A percentile compares a stretch with the other conserved stretches of the same genome.
These are phyloP conservation scores for Pichia nanzhaoensis DNA, from an alignment of 805 yeast genomes.

Conservation along the genomic window DNA sequence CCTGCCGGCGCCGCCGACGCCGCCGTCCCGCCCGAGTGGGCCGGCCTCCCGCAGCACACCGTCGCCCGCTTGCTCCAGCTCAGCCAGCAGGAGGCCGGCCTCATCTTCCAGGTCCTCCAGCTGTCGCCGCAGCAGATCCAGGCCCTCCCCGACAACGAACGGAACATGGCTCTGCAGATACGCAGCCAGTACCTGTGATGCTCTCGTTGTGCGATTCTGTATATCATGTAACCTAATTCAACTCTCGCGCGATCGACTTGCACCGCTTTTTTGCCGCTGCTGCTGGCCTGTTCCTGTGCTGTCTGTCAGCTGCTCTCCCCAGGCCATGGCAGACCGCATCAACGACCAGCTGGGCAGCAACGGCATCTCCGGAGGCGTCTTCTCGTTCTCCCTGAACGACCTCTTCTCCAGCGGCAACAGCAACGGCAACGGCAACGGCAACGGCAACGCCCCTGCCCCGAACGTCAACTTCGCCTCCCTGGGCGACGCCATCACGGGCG, in stretches of 20 bases:
- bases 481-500: conserved; percentile 2
- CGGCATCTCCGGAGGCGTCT: conserved; percentile 2
- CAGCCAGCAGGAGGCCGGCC: conserved; percentile 51
- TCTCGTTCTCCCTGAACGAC: conserved; percentile 3
- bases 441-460: too few relatives aligned
- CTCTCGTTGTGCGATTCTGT: too few relatives aligned
- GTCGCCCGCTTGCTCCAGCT: conserved; percentile 44
- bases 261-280: too few relatives aligned
- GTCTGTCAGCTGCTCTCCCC: background rate
- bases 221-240: too few relatives aligned
- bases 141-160: conserved; percentile 44
- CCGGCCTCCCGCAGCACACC: conserved; percentile 41
- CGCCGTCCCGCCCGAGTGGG: conserved; percentile 36
- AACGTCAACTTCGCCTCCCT: conserved; percentile 1
- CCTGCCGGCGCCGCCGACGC: conserved; percentile 1
- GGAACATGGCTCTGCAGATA: conserved; percentile 48
- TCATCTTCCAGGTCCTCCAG: conserved; percentile 47
- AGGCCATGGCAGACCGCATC: conserved; percentile 1
- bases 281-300: too few relatives aligned
- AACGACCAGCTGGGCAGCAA: background rate
- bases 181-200: conserved; percentile 52
- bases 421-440: background rate
- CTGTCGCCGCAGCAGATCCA: conserved; percentile 44
- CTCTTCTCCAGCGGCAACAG: background rate
- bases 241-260: too few relatives aligned